Percentiles rank a stretch among this genome's conserved stretches.
Evolutionary conservation across 257 asterid species (phyloP).

Genomic region (Dorcoceras hygrometricum): DNA sequence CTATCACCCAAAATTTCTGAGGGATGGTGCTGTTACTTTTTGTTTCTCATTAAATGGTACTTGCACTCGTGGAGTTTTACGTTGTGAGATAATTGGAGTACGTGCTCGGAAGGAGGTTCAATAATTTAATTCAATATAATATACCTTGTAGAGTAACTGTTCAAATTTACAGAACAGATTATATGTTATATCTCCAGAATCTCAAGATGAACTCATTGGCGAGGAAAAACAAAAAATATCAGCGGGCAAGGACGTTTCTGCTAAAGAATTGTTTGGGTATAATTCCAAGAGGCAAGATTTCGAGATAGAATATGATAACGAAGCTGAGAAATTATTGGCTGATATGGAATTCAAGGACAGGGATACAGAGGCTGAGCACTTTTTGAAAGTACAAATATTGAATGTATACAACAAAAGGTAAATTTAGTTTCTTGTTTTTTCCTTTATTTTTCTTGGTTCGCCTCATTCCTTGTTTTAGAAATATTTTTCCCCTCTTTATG

Average conservation of each 20-base stretch:
- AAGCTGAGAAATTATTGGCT: slow-evolving; percentile 95
- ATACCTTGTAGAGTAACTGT: no score
- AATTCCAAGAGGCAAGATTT: slow-evolving; percentile 91
- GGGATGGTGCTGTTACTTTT: no score
- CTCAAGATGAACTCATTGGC: slow-evolving; percentile 72
- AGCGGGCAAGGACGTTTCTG: slow-evolving; percentile 58
- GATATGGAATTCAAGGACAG: slow-evolving; percentile 98
- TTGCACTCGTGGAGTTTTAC: no score
- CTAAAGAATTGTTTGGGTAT: slow-evolving; percentile 80
- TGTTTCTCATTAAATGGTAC: no score
- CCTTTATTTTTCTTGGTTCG: not conserved
- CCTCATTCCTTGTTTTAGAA: no score
- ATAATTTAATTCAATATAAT: no score
- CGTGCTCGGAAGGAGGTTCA: no score
- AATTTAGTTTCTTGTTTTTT: slow-evolving; percentile 15
- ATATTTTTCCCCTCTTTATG: no score
- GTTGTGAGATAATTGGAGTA: no score
- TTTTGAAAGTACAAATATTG: slow-evolving; percentile 74
- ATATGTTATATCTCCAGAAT: slow-evolving; percentile 36
- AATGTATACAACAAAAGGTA: slow-evolving; percentile 84
- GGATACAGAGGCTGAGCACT: slow-evolving; percentile 78
- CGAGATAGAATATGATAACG: slow-evolving; percentile 91
- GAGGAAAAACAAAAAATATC: slow-evolving; percentile 83
- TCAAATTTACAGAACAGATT: slow-evolving; percentile 12
- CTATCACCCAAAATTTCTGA: no score